Conservation (phyloP, 176 grass and related monocot genomes). For the Elaeis guineensis region DNA sequence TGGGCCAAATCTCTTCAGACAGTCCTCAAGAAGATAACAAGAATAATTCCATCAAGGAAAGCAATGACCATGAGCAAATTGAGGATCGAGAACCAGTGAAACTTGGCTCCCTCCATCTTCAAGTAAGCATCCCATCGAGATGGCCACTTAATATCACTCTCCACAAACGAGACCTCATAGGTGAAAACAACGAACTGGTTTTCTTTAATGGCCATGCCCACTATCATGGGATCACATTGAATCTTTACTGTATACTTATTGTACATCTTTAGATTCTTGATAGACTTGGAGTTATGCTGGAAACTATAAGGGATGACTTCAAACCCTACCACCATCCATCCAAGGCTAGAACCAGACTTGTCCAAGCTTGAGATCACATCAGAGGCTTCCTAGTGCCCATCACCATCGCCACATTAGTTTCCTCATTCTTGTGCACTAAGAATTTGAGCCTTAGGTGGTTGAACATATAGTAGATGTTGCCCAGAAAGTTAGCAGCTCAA, state of each 20-base stretch:
- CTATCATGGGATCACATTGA: conserved; percentile 50
- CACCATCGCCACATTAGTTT: conserved; percentile 45
- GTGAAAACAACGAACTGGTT: too few species aligned
- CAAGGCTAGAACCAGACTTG: conserved; percentile 15
- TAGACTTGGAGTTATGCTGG: conserved; percentile 34
- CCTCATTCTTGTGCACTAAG: conserved; percentile 67
- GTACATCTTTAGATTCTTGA: conserved; percentile 48
- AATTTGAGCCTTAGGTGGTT: conserved; percentile 77
- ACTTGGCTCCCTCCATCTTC: too few species aligned
- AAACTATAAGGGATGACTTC: conserved; percentile 69
- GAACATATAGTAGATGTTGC: conserved; percentile 59
- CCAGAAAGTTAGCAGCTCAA: too few species aligned
- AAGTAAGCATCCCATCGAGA: too few species aligned
- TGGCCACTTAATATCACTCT: too few species aligned
- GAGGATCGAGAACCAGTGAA: too few species aligned
- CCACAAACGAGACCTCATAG: too few species aligned
- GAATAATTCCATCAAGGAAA: too few species aligned
- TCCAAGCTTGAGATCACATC: conserved; percentile 19
- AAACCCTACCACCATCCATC: conserved; percentile 73
- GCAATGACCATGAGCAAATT: too few species aligned
- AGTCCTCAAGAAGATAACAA: too few species aligned
- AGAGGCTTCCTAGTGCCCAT: conserved; percentile 42
- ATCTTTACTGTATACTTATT: conserved; percentile 32
- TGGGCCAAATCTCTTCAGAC: too few species aligned
- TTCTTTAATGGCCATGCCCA: too few species aligned